Evolutionary conservation across 352 stramenopile genomes (phyloP).

Genomic region (Globisporangium paddicum): DNA sequence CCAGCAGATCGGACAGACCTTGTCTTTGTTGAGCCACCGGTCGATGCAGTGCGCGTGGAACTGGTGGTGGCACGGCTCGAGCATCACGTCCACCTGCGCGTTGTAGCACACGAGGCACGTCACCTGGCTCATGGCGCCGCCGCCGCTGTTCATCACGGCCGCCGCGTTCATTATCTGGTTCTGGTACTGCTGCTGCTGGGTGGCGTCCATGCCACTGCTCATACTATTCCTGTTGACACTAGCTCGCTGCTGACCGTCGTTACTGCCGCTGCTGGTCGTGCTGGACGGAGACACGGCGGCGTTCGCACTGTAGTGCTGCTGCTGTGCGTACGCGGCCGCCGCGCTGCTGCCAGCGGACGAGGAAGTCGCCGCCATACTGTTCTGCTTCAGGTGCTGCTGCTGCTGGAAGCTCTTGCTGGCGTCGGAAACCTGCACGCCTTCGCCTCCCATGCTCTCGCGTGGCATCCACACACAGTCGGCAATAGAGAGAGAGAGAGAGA

Average conservation of each 20-base stretch:
- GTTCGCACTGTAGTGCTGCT: constrained; percentile 2
- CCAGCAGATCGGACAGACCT: constrained; percentile 73
- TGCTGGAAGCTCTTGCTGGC: constrained; percentile 18
- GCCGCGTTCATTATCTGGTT: constrained; percentile 18
- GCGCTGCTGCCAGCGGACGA: neutral
- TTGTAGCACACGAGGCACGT: constrained; percentile 50
- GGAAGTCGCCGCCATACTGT: constrained; percentile 1
- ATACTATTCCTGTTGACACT: constrained; percentile 7
- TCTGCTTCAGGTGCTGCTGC: constrained; percentile 11
- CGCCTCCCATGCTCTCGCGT: constrained; percentile 28
- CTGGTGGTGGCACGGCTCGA: constrained; percentile 70
- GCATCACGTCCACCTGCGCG: constrained; percentile 41
- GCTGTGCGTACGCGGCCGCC: neutral
- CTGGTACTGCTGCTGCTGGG: constrained; percentile 12
- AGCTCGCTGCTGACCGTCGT: constrained; percentile 1
- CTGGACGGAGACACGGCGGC: constrained; percentile 4
- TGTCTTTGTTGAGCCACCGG: constrained; percentile 66
- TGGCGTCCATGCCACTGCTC: constrained; percentile 1
- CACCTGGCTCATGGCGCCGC: constrained; percentile 3
- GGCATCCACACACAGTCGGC: constrained; percentile 19
- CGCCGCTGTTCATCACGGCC: constrained; percentile 15
- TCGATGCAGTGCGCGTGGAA: constrained; percentile 80
- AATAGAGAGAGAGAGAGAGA: neutral
- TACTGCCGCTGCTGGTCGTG: constrained; percentile 7
- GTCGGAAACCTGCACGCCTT: constrained; percentile 24